These are phyloP conservation scores for Salvia rosmarinus DNA, from an alignment of 257 asterid species.

Conservation along the genomic window DNA sequence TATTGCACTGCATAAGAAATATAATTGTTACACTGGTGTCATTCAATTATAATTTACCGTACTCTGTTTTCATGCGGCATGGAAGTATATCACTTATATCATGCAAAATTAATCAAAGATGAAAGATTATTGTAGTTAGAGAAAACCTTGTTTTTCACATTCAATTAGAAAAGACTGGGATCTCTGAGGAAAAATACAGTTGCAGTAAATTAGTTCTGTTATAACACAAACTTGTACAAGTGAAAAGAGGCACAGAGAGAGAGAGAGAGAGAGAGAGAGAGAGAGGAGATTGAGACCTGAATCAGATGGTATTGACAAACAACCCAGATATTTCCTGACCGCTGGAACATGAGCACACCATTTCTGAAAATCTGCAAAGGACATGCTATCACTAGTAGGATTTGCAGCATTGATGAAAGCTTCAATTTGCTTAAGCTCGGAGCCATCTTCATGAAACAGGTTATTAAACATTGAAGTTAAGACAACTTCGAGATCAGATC, in stretches of 20 bases:
- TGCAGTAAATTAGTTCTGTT: background rate
- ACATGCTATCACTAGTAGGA: slow-evolving; percentile 52
- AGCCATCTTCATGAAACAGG: slow-evolving; percentile 49
- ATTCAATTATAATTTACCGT: background rate
- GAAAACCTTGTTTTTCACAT: slow-evolving; percentile 14
- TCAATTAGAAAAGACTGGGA: slow-evolving; percentile 2
- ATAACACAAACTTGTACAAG: background rate
- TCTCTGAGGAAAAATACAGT: background rate
- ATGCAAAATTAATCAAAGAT: background rate
- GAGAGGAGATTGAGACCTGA: slow-evolving; percentile 56
- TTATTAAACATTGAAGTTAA: slow-evolving; percentile 62
- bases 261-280: slow-evolving; percentile 11
- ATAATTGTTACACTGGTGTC: no score
- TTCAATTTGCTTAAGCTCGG: slow-evolving; percentile 55
- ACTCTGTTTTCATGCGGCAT: slow-evolving; percentile 15
- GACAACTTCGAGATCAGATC: slow-evolving; percentile 81
- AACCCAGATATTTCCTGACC: slow-evolving; percentile 73
- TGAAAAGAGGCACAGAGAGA: background rate
- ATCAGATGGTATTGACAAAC: slow-evolving; percentile 66
- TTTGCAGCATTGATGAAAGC: slow-evolving; percentile 60
- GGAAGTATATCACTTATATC: background rate
- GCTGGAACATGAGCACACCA: slow-evolving; percentile 89
- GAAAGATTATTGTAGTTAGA: background rate
- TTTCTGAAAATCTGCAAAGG: slow-evolving; percentile 71
- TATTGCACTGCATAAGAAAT: no score